These are phyloP conservation scores for Rachicladosporium sp. DNA, from an alignment of 2,329 filamentous ascomycete genomes.

Conservation along the genomic window DNA sequence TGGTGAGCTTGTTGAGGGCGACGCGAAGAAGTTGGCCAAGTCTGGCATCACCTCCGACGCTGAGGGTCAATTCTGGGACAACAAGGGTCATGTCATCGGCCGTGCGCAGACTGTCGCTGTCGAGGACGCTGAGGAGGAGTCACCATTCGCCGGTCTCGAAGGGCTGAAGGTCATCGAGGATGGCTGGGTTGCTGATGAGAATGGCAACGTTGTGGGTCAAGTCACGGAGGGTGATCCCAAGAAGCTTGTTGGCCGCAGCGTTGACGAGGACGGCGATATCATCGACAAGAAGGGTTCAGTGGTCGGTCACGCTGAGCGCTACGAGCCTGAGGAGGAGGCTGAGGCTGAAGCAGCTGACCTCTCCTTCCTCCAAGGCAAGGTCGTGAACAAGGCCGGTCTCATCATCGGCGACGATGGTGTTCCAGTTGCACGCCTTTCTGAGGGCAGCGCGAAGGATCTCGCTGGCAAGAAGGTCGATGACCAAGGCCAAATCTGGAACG, in stretches of 20 bases:
- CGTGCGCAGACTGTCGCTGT: conserved; percentile 35
- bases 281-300: conserved; percentile 42
- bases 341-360: conserved; percentile 30
- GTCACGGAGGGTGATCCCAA: conserved; percentile 39
- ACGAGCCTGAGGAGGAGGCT: conserved; percentile 44
- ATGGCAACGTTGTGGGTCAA: conserved; percentile 37
- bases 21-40: conserved; percentile 42
- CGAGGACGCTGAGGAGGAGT: conserved; percentile 37
- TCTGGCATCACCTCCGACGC: conserved; percentile 32
- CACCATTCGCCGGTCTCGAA: conserved; percentile 38
- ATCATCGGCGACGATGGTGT: conserved; percentile 39
- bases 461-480: conserved; percentile 59
- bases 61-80: conserved; percentile 42
- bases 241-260: conserved; percentile 38
- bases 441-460: conserved; percentile 52
- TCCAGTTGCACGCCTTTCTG: conserved; percentile 51
- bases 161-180: conserved; percentile 38
- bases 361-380: conserved; percentile 34
- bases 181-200: conserved; percentile 38
- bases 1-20: conserved; percentile 38
- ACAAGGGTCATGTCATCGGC: conserved; percentile 40
- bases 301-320: conserved; percentile 40
- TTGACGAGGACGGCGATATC: conserved; percentile 42
- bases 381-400: conserved; percentile 38
- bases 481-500: conserved; percentile 59